phyloP scores from a whole-genome alignment of 768 basidiomycete species.

The Leucosporidium scottii region DNA sequence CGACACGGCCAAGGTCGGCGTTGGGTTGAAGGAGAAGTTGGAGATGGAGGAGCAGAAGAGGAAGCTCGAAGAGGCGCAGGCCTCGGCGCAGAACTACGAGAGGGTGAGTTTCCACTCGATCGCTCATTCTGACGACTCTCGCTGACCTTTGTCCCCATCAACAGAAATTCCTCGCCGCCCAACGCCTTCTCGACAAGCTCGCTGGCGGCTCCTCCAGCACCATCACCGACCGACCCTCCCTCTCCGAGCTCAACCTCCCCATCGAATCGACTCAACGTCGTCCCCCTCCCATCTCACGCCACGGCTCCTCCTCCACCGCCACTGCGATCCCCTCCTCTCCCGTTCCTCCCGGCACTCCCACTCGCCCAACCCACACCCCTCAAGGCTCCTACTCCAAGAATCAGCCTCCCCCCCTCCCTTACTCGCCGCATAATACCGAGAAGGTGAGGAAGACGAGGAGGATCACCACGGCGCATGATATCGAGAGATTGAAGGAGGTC shows the following conservation, averaged over 20 bases:
- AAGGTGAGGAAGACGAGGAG: slow-evolving; percentile 24
- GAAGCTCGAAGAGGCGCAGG: slow-evolving; percentile 1
- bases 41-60: background rate
- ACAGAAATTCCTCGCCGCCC: slow-evolving; percentile 26
- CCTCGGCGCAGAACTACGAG: slow-evolving; percentile 5
- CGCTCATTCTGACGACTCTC: background rate
- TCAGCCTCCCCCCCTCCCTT: slow-evolving; percentile 22
- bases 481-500: slow-evolving; percentile 19
- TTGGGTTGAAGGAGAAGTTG: background rate
- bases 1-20: background rate
- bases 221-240: background rate
- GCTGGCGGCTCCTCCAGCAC: background rate
- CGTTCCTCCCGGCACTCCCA: background rate
- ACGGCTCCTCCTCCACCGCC: background rate
- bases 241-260: background rate
- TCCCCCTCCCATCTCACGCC: background rate
- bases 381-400: background rate
- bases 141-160: fast-evolving
- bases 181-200: slow-evolving; percentile 9
- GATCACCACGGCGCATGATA: slow-evolving; percentile 32
- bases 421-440: slow-evolving; percentile 13
- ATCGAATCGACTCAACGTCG: background rate
- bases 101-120: slow-evolving; percentile 1
- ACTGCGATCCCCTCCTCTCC: background rate
- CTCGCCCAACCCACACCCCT: background rate